A percentile compares a stretch with the other conserved stretches of the same genome.
Evolutionary conservation across 345 rosid genomes (phyloP).

Genomic region (Citrus australasica): DNA sequence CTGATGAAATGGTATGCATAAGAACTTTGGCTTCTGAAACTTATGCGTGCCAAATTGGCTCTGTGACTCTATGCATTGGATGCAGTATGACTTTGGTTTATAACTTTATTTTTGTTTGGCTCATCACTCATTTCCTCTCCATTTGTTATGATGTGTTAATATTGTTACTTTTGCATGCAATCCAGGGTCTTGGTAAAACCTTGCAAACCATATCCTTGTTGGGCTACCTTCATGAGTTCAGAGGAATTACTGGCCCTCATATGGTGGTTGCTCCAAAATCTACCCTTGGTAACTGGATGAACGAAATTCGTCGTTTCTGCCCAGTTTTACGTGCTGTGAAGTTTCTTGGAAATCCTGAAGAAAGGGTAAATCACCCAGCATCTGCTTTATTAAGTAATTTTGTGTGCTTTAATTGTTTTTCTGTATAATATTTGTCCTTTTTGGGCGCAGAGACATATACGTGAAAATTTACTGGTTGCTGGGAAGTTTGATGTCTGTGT

Average conservation of each 20-base stretch:
- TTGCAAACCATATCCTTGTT: constrained; percentile 91
- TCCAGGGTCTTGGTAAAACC: constrained; percentile 97
- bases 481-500: constrained; percentile 99
- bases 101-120: not conserved
- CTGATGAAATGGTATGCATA: constrained; percentile 82
- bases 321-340: constrained; percentile 91
- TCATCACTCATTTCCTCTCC: not conserved
- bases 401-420: not conserved
- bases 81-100: not conserved
- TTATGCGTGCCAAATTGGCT: not conserved
- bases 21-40: not conserved
- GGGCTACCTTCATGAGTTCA: constrained; percentile 93
- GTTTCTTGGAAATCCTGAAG: constrained; percentile 98
- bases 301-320: constrained; percentile 94
- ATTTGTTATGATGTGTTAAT: not conserved
- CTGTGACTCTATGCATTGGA: not conserved
- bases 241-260: constrained; percentile 98
- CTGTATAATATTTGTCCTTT: not conserved
- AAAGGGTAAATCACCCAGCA: constrained; percentile 57
- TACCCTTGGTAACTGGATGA: constrained; percentile 99
- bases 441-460: constrained; percentile 71
- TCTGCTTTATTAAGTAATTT: not conserved
- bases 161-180: constrained; percentile 2
- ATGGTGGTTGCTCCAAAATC: constrained; percentile 99
- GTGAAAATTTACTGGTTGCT: constrained; percentile 86